Percentiles rank a stretch among this genome's conserved stretches.
phyloP scores from a whole-genome alignment of 2,329 filamentous ascomycete species.

The Trichoderma sp. region DNA sequence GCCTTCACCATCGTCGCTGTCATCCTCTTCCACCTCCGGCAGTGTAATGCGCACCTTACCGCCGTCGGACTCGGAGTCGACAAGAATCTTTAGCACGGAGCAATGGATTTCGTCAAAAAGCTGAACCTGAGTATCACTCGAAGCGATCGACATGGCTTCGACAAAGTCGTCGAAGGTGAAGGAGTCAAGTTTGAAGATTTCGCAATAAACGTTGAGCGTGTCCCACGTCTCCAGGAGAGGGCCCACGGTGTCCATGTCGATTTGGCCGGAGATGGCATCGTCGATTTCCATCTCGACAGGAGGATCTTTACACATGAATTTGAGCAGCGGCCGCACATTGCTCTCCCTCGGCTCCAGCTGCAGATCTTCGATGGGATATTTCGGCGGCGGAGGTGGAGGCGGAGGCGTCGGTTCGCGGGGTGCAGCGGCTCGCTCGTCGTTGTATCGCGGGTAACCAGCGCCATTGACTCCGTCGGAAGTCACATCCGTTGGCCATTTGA shows the following conservation, averaged over 20 bases:
- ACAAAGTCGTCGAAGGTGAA: constrained; percentile 98
- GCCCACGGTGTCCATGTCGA: constrained; percentile 83
- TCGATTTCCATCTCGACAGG: constrained; percentile 47
- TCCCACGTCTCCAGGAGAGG: constrained; percentile 89
- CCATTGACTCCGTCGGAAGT: constrained; percentile 41
- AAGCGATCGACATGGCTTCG: constrained; percentile 77
- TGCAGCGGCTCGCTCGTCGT: constrained; percentile 35
- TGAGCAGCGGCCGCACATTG: constrained; percentile 67
- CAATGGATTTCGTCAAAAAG: constrained; percentile 90
- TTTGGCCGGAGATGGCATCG: constrained; percentile 39
- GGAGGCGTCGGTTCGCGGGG: constrained; percentile 45
- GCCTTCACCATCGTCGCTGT: constrained; percentile 63
- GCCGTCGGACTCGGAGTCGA: constrained; percentile 69
- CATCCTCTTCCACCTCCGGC: constrained; percentile 69
- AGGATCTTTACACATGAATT: constrained; percentile 69
- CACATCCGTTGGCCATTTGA: constrained; percentile 36
- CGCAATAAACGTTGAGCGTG: constrained; percentile 95
- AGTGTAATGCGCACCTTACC: constrained; percentile 77
- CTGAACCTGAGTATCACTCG: constrained; percentile 71
- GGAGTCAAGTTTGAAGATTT: constrained; percentile 89
- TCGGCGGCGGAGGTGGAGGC: constrained; percentile 71
- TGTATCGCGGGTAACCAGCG: constrained; percentile 45
- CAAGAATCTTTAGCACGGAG: constrained; percentile 80
- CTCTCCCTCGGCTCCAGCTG: constrained; percentile 69
- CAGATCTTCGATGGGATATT: constrained; percentile 94